phyloP scores from a whole-genome alignment of 257 asterid genomes.

The Leonotis leonurus region DNA sequence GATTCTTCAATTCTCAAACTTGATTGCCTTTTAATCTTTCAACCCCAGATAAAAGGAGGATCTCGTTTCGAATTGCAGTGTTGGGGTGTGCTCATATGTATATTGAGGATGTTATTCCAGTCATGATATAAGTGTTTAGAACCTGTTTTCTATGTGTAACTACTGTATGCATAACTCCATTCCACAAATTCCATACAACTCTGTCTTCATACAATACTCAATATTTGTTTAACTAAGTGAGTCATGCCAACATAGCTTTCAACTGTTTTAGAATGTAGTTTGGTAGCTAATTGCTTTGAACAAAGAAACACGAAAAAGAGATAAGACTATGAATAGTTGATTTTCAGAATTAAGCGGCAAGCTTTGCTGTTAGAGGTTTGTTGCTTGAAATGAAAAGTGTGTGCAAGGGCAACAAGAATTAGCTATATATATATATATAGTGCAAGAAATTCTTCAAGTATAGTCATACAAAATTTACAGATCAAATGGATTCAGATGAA shows the following conservation, averaged over 20 bases:
- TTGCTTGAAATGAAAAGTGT: slow-evolving; percentile 29
- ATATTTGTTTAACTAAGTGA: neutral
- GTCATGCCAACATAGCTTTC: neutral
- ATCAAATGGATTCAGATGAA: slow-evolving; percentile 28
- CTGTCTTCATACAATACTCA: too few relatives aligned
- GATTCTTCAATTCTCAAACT: slow-evolving; percentile 5
- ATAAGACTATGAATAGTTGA: neutral
- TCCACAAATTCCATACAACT: too few relatives aligned
- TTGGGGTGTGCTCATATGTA: too few relatives aligned
- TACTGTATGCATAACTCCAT: neutral
- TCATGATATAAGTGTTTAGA: neutral
- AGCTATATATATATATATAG: neutral
- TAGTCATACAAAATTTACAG: neutral
- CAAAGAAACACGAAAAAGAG: neutral
- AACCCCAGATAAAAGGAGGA: too few relatives aligned
- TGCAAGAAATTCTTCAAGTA: slow-evolving; percentile 1
- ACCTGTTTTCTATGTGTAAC: neutral
- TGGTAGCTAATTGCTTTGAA: neutral
- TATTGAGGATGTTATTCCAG: neutral
- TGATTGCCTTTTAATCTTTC: too few relatives aligned
- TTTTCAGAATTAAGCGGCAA: neutral
- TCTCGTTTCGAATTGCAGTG: too few relatives aligned
- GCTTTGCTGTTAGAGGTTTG: slow-evolving; percentile 24
- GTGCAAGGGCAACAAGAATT: slow-evolving; percentile 16
- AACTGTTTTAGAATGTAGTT: neutral